A percentile compares a stretch with the other conserved stretches of the same genome.
Evolutionary conservation across 2,329 filamentous ascomycete genomes (phyloP).

Genomic region (Mycocentrospora acerina): DNA sequence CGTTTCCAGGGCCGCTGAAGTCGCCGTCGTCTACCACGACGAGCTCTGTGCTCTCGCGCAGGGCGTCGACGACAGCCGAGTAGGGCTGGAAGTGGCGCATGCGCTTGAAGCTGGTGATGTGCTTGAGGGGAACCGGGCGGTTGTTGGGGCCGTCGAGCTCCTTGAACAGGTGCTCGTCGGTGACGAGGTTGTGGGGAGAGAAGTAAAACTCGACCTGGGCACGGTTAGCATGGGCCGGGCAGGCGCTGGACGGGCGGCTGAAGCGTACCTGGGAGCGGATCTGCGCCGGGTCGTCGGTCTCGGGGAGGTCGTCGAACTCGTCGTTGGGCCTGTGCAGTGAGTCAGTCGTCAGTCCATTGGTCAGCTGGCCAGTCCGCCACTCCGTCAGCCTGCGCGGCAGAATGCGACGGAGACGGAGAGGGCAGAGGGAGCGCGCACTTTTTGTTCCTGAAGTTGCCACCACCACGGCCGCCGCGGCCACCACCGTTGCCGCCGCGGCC

Average conservation of each 20-base stretch:
- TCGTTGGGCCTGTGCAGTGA: conserved; percentile 20
- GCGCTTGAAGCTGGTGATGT: conserved; percentile 85
- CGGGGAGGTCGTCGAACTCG: conserved; percentile 55
- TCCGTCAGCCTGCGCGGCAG: no score
- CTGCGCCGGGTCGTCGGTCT: conserved; percentile 74
- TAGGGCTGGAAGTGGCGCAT: conserved; percentile 95
- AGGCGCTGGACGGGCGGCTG: neutral
- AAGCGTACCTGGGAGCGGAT: conserved; percentile 77
- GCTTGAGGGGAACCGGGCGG: conserved; percentile 75
- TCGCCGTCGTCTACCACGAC: conserved; percentile 72
- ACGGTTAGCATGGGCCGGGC: conserved; percentile 15
- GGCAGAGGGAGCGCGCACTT: conserved; percentile 10
- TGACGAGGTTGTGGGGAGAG: conserved; percentile 83
- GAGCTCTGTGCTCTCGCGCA: conserved; percentile 74
- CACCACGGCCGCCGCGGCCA: conserved; percentile 15
- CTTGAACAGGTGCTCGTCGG: conserved; percentile 83
- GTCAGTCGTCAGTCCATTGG: no score
- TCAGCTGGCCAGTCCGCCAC: no score
- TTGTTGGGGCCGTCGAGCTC: conserved; percentile 77
- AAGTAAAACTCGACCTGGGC: conserved; percentile 92
- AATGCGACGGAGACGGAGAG: no score
- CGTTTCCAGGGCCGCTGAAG: conserved; percentile 50
- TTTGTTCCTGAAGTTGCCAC: conserved; percentile 21
- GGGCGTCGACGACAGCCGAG: conserved; percentile 76
- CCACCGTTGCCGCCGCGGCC: no score